phyloP scores from a whole-genome alignment of 208 protist species.

The Crithidia acanthocephali region DNA sequence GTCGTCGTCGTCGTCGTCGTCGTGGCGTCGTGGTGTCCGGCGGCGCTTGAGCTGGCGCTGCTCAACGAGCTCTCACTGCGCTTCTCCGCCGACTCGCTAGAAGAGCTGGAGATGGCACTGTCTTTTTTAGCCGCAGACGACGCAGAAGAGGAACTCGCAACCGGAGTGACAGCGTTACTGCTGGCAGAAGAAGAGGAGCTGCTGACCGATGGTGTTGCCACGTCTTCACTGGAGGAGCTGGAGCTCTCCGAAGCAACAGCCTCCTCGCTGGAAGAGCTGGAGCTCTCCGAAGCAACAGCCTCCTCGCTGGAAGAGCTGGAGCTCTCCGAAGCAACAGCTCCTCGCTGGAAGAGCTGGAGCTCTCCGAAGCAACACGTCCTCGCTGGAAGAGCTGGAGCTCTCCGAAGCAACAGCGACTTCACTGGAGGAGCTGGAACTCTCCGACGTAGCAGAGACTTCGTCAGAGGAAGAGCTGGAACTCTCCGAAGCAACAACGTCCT shows the following conservation, averaged over 20 bases:
- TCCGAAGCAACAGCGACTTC: neutral
- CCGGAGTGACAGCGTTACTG: neutral
- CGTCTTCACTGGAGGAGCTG: neutral
- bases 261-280: too few relatives aligned
- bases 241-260: neutral
- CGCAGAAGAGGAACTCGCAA: too few relatives aligned
- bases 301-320: neutral
- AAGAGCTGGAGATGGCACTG: neutral
- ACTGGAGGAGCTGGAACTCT: neutral
- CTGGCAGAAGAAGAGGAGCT: too few relatives aligned
- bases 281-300: too few relatives aligned
- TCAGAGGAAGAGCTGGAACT: neutral
- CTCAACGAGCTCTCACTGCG: too few relatives aligned
- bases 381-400: neutral
- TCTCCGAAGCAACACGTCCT: neutral
- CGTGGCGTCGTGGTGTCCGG: too few relatives aligned
- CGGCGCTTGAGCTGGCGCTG: too few relatives aligned
- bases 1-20: too few relatives aligned
- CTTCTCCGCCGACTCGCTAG: too few relatives aligned
- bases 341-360: neutral
- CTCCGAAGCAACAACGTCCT: neutral
- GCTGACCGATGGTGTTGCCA: neutral
- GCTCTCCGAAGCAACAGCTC: neutral
- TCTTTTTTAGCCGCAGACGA: too few relatives aligned
- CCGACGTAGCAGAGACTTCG: neutral